These are phyloP conservation scores for Carex arenaria DNA, from an alignment of 202 grass and related monocot species.

Conservation along the genomic window DNA sequence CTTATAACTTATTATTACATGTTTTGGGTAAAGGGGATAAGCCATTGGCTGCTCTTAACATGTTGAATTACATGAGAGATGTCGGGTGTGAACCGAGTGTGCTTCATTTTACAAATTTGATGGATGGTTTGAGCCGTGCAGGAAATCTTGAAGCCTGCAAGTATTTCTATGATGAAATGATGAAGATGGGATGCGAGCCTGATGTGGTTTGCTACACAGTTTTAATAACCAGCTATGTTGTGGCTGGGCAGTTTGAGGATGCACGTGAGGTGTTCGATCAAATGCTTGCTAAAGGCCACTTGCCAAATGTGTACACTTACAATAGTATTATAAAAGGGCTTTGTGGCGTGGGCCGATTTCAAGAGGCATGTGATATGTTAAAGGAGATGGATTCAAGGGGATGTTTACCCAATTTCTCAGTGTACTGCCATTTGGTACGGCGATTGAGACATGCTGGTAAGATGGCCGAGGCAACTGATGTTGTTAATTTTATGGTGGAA, in stretches of 20 bases:
- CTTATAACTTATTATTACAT: constrained; percentile 89
- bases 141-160: constrained; percentile 85
- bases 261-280: constrained; percentile 59
- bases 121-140: constrained; percentile 83
- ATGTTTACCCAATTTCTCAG: constrained; percentile 85
- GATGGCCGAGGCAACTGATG: constrained; percentile 67
- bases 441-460: constrained; percentile 65
- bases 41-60: constrained; percentile 82
- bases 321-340: constrained; percentile 74
- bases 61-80: constrained; percentile 92
- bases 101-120: constrained; percentile 96
- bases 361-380: constrained; percentile 82
- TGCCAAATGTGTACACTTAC: constrained; percentile 93
- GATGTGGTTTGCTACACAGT: constrained; percentile 95
- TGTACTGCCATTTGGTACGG: constrained; percentile 68
- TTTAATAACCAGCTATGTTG: constrained; percentile 74
- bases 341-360: constrained; percentile 62
- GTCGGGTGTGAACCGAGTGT: constrained; percentile 66
- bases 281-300: constrained; percentile 71
- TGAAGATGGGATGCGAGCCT: constrained; percentile 76
- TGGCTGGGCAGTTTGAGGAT: constrained; percentile 70
- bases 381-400: constrained; percentile 70
- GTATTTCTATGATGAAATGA: constrained; percentile 94
- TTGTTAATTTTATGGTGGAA: constrained; percentile 82
- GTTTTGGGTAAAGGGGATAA: constrained; percentile 93